Conservation (phyloP, 2,329 filamentous ascomycete genomes). For the Pseudogymnoascus sp. region DNA sequence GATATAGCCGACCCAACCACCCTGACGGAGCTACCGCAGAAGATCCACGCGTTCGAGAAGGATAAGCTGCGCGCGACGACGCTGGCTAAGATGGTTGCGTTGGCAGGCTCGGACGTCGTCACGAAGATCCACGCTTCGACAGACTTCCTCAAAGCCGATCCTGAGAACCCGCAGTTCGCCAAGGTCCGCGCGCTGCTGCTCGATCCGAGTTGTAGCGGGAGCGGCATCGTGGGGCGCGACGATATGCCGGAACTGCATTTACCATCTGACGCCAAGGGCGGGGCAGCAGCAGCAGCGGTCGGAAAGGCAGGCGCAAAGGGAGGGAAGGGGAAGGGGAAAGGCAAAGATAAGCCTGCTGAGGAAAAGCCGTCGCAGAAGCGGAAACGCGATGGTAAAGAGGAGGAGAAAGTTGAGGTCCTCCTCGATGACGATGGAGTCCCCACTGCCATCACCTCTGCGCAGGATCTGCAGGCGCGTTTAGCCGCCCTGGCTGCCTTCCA, state of each 20-base stretch:
- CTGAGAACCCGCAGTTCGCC: conserved; percentile 49
- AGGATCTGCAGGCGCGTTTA: conserved; percentile 56
- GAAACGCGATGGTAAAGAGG: conserved; percentile 21
- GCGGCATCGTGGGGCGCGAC: conserved; percentile 85
- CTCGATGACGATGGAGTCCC: conserved; percentile 51
- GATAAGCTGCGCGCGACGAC: conserved; percentile 63
- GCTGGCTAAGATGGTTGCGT: conserved; percentile 73
- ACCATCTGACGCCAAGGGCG: conserved; percentile 31
- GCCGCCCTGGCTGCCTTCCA: conserved; percentile 73
- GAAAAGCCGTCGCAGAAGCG: conserved; percentile 22
- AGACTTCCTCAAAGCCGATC: conserved; percentile 75
- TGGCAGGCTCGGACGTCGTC: conserved; percentile 60
- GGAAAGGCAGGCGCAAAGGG: conserved; percentile 6
- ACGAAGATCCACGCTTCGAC: conserved; percentile 64
- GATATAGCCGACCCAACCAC: conserved; percentile 28
- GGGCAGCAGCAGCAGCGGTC: conserved; percentile 16
- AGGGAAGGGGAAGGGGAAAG: conserved; percentile 15
- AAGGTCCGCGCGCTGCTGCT: conserved; percentile 76
- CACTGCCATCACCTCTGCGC: conserved; percentile 42
- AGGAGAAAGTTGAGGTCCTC: conserved; percentile 29
- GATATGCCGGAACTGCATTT: conserved; percentile 63
- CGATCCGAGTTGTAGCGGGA: conserved; percentile 92
- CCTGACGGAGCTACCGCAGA: conserved; percentile 27
- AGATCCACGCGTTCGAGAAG: conserved; percentile 73
- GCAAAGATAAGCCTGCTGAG: conserved; percentile 14